Percentiles rank a stretch among this genome's conserved stretches.
Conservation (phyloP, 2,329 filamentous ascomycete species). For the Ceratocystis diversiconidia region DNA sequence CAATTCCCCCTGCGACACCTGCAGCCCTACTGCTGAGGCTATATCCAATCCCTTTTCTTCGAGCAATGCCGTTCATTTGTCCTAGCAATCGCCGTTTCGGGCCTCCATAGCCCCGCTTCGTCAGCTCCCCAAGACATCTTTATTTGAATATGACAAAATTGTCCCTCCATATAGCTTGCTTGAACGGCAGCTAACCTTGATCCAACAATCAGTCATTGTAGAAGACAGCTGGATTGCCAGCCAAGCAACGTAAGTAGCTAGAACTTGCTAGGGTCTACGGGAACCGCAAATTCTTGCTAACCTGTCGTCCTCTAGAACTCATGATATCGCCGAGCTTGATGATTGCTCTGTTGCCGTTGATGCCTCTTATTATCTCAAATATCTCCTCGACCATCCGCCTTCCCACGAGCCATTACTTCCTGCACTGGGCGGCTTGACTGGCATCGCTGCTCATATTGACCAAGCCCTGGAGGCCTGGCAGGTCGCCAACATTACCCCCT, state of each 20-base stretch:
- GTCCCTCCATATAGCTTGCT: conserved; percentile 6
- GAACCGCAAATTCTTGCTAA: background rate
- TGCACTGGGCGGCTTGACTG: conserved; percentile 77
- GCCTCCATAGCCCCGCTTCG: background rate
- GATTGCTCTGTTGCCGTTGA: conserved; percentile 70
- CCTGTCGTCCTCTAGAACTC: conserved; percentile 30
- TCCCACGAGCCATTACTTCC: conserved; percentile 77
- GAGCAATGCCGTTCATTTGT: background rate
- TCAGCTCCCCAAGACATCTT: background rate
- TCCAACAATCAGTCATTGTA: conserved; percentile 24
- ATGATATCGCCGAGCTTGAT: conserved; percentile 55
- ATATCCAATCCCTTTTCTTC: background rate
- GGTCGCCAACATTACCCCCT: conserved; percentile 53
- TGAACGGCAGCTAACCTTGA: conserved; percentile 1
- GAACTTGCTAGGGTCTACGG: too few relatives aligned
- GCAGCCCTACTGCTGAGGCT: conserved; percentile 15
- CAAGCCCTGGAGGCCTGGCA: conserved; percentile 61
- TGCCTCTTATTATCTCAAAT: conserved; percentile 75
- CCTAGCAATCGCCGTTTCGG: background rate
- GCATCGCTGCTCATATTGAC: conserved; percentile 60
- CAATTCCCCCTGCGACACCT: background rate
- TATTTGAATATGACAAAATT: background rate
- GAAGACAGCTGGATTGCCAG: conserved; percentile 30
- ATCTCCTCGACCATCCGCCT: conserved; percentile 54
- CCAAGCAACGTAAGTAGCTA: conserved; percentile 26